These are phyloP conservation scores for Glebionis coronaria DNA, from an alignment of 129 eudicot species.

Conservation along the genomic window DNA sequence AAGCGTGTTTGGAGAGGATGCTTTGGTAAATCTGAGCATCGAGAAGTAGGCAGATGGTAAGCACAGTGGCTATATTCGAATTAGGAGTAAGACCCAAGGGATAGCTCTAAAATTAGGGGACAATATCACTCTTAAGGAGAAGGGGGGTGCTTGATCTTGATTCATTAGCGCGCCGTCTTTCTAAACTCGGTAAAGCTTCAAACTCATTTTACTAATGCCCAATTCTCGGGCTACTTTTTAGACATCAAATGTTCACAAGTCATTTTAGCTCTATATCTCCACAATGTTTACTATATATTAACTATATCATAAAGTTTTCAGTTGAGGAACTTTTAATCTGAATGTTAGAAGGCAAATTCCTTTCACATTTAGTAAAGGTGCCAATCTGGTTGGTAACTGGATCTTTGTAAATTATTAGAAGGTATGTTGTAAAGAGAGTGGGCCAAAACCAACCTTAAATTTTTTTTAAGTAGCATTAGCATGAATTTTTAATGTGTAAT, in stretches of 20 bases:
- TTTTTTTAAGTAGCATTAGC: too few relatives aligned
- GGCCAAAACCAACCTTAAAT: too few relatives aligned
- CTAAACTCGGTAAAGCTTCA: conserved; percentile 14
- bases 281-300: background rate
- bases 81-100: conserved; percentile 92
- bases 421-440: too few relatives aligned
- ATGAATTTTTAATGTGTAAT: too few relatives aligned
- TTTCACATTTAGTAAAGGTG: too few relatives aligned
- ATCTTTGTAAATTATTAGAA: too few relatives aligned
- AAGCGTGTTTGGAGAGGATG: conserved; percentile 95
- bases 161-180: conserved; percentile 7
- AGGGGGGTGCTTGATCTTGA: conserved; percentile 62
- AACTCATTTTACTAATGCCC: conserved; percentile 2
- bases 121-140: conserved; percentile 88
- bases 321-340: background rate
- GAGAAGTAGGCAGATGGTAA: conserved; percentile 79
- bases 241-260: background rate
- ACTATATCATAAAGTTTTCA: background rate
- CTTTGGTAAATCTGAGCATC: conserved; percentile 71
- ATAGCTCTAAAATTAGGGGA: conserved; percentile 87
- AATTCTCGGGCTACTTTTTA: background rate
- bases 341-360: too few relatives aligned
- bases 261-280: background rate
- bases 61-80: conserved; percentile 82
- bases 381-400: too few relatives aligned